phyloP scores from a whole-genome alignment of 495 filamentous ascomycete genomes.

The Annulohypoxylon bovei region DNA sequence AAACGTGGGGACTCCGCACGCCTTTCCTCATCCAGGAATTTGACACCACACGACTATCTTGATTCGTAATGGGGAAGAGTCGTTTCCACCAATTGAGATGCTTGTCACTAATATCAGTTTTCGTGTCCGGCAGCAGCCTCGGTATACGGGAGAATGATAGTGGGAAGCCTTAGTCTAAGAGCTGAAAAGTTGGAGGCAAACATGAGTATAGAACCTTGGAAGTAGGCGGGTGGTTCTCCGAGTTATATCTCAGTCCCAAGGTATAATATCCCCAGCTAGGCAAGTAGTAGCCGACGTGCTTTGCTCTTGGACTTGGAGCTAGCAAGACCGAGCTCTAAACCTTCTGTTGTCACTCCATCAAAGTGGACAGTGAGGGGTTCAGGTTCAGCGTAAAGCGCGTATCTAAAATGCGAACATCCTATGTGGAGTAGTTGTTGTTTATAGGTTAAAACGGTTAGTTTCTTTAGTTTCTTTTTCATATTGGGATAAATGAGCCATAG shows the following conservation, averaged over 20 bases:
- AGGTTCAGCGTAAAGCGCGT: not conserved
- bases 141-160: not conserved
- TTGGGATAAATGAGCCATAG: too few species aligned
- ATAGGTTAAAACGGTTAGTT: too few species aligned
- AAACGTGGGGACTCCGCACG: constrained; percentile 8
- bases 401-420: not conserved
- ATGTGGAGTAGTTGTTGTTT: not conserved
- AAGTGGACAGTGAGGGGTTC: not conserved
- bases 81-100: not conserved
- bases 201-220: not conserved
- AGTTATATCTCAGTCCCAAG: not conserved
- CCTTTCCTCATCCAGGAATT: not conserved
- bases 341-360: not conserved
- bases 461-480: too few species aligned
- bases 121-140: not conserved
- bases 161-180: not conserved
- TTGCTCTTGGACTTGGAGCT: not conserved
- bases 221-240: not conserved
- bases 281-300: not conserved
- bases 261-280: not conserved
- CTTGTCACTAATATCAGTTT: not conserved
- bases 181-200: not conserved
- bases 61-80: not conserved
- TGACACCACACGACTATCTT: not conserved
- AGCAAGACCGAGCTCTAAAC: not conserved